Evolutionary conservation across 2,329 filamentous ascomycete genomes (phyloP).

Genomic region (Pestalotiopsis fici): DNA sequence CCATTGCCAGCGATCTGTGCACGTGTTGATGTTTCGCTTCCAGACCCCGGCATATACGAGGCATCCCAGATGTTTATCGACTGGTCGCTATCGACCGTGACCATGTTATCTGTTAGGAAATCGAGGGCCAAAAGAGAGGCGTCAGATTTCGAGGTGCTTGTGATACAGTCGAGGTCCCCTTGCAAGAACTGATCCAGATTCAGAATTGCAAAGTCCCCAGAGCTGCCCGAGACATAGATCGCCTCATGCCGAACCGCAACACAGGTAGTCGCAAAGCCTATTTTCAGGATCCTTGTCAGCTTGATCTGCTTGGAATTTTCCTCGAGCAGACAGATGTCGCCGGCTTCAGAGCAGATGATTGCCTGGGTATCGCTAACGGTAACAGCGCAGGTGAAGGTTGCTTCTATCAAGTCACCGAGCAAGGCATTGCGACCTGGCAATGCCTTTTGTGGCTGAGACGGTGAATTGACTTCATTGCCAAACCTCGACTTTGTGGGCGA

Average conservation of each 20-base stretch:
- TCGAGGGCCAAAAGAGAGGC: conserved; percentile 66
- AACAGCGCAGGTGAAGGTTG: conserved; percentile 78
- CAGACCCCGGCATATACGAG: conserved; percentile 42
- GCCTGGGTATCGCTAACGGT: conserved; percentile 72
- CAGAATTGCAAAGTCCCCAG: conserved; percentile 58
- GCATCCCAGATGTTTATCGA: conserved; percentile 70
- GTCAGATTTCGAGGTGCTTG: conserved; percentile 37
- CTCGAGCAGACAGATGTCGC: conserved; percentile 86
- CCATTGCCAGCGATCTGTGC: conserved; percentile 64
- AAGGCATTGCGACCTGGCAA: conserved; percentile 86
- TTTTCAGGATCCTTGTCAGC: conserved; percentile 64
- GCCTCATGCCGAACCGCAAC: conserved; percentile 60
- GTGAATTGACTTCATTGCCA: conserved; percentile 41
- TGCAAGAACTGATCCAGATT: conserved; percentile 51
- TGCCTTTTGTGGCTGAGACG: conserved; percentile 60
- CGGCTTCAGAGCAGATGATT: conserved; percentile 83
- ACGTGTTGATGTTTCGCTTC: conserved; percentile 38
- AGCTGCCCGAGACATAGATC: conserved; percentile 70
- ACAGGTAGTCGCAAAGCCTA: conserved; percentile 69
- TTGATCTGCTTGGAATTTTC: conserved; percentile 73
- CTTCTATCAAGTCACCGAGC: conserved; percentile 78
- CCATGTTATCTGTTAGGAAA: conserved; percentile 65
- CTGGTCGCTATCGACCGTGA: conserved; percentile 75
- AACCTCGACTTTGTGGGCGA: conserved; percentile 68
- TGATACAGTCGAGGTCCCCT: conserved; percentile 37